phyloP scores from a whole-genome alignment of 352 stramenopile species.

The Phytophthora cryptogea region DNA sequence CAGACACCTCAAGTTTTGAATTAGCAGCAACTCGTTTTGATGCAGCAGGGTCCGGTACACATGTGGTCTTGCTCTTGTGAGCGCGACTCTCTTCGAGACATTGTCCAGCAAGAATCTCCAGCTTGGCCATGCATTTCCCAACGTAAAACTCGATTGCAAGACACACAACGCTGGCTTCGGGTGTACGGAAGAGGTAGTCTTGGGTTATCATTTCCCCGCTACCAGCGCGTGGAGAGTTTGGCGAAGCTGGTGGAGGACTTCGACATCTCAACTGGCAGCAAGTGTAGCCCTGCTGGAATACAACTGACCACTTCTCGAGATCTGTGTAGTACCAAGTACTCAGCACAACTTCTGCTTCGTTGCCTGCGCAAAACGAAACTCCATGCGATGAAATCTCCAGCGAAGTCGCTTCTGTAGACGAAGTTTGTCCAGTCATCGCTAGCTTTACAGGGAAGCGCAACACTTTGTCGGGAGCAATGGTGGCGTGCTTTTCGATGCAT shows the following conservation, averaged over 20 bases:
- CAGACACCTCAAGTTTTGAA: conserved; percentile 10
- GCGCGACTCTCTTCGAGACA: conserved; percentile 27
- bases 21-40: neutral
- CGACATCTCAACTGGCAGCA: conserved; percentile 68
- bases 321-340: conserved; percentile 84
- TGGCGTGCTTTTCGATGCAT: conserved; percentile 58
- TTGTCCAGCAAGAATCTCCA: conserved; percentile 53
- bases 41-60: neutral
- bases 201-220: conserved; percentile 30
- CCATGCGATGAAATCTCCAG: conserved; percentile 67
- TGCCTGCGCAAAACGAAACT: conserved; percentile 51
- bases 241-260: conserved; percentile 18
- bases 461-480: conserved; percentile 52
- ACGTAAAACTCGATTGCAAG: conserved; percentile 82
- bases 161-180: conserved; percentile 57
- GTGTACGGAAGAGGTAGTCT: conserved; percentile 63
- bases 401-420: conserved; percentile 44
- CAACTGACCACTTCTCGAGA: conserved; percentile 77
- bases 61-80: conserved; percentile 7
- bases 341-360: conserved; percentile 49
- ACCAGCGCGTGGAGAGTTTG: conserved; percentile 4
- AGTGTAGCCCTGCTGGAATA: conserved; percentile 51
- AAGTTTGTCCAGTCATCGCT: conserved; percentile 38
- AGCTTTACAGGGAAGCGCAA: conserved; percentile 58
- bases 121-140: conserved; percentile 77